phyloP scores from a whole-genome alignment of 2,329 filamentous ascomycete genomes.

The Xylaria sp. region DNA sequence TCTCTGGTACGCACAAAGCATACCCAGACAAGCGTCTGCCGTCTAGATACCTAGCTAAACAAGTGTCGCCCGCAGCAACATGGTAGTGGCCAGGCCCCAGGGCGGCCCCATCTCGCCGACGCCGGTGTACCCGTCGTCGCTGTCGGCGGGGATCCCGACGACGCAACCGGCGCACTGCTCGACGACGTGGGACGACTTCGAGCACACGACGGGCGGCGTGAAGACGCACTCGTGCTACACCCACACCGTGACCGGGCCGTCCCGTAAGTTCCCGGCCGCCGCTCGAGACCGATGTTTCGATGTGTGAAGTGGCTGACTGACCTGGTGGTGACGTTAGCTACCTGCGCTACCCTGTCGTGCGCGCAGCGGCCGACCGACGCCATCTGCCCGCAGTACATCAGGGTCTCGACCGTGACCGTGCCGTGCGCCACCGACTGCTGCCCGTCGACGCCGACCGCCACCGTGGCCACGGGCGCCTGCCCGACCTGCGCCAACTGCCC shows the following conservation, averaged over 20 bases:
- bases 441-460: slow-evolving; percentile 38
- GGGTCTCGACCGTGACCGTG: slow-evolving; percentile 37
- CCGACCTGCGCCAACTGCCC: slow-evolving; percentile 32
- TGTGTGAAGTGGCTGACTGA: too few relatives aligned
- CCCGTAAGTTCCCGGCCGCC: slow-evolving; percentile 21
- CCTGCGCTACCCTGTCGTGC: slow-evolving; percentile 32
- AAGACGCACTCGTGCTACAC: slow-evolving; percentile 32
- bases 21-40: not conserved
- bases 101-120: slow-evolving; percentile 6
- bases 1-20: slow-evolving; percentile 21
- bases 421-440: slow-evolving; percentile 45
- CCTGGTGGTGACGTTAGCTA: slow-evolving; percentile 23
- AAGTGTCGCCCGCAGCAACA: slow-evolving; percentile 23
- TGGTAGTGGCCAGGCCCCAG: slow-evolving; percentile 11
- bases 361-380: slow-evolving; percentile 21
- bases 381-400: slow-evolving; percentile 37
- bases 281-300: too few relatives aligned
- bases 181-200: slow-evolving; percentile 28
- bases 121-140: too few relatives aligned
- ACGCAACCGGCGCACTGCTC: slow-evolving; percentile 29
- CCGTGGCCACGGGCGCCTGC: slow-evolving; percentile 25
- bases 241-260: slow-evolving; percentile 21
- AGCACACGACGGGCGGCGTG: slow-evolving; percentile 24
- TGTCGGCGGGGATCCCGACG: not conserved
- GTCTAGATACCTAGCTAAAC: too few relatives aligned